These are phyloP conservation scores for Quercus mongolica DNA, from an alignment of 306 rosid species.

Conservation along the genomic window DNA sequence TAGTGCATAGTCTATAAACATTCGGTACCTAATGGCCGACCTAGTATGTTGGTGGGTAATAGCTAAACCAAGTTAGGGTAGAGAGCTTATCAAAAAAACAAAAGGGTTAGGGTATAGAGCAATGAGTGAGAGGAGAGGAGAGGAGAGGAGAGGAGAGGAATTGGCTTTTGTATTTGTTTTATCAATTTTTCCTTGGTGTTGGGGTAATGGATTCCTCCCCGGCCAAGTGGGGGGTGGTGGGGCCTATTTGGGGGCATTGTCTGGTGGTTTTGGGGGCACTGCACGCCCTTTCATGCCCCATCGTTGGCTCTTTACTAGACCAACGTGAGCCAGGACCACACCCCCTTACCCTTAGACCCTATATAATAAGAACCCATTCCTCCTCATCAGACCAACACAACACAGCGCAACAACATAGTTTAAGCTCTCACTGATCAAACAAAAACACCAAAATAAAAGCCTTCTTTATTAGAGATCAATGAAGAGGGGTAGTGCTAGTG, in stretches of 20 bases:
- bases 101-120: constrained; percentile 23
- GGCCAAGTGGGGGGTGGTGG: constrained; percentile 56
- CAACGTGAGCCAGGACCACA: constrained; percentile 46
- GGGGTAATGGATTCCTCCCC: constrained; percentile 41
- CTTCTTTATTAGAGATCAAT: constrained; percentile 25
- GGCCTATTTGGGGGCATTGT: constrained; percentile 49
- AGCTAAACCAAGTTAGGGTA: constrained; percentile 31
- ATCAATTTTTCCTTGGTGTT: constrained; percentile 19
- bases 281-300: constrained; percentile 83
- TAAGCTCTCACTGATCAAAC: constrained; percentile 7
- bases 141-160: background rate
- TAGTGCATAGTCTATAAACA: background rate
- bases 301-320: constrained; percentile 51
- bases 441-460: background rate
- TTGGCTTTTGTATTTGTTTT: constrained; percentile 14
- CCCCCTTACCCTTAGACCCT: background rate
- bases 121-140: constrained; percentile 16
- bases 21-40: constrained; percentile 30
- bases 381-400: constrained; percentile 2
- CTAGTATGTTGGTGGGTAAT: constrained; percentile 55
- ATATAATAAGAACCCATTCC: constrained; percentile 38
- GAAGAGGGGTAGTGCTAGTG: constrained; percentile 57
- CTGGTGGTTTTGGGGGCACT: constrained; percentile 67
- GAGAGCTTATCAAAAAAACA: constrained; percentile 1
- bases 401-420: constrained; percentile 15